Percentiles rank a stretch among this genome's conserved stretches.
These are phyloP conservation scores for Aspergillus tubingensis DNA, from an alignment of 2,329 filamentous ascomycete genomes.

Conservation along the genomic window DNA sequence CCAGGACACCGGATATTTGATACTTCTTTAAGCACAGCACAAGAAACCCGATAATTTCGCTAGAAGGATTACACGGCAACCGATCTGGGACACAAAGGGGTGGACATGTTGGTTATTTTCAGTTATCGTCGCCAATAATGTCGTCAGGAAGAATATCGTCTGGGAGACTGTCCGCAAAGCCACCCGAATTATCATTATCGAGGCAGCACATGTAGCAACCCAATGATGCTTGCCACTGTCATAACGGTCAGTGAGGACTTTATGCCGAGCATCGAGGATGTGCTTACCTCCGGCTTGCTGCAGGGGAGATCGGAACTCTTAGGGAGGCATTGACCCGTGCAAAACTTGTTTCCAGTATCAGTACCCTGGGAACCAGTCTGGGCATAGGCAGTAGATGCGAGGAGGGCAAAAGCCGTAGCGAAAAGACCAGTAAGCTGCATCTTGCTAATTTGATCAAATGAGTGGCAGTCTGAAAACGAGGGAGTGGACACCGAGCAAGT, in stretches of 20 bases:
- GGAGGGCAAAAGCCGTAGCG: background rate
- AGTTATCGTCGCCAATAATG: background rate
- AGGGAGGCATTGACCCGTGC: background rate
- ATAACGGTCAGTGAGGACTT: background rate
- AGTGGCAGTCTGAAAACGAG: background rate
- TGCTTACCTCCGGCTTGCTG: background rate
- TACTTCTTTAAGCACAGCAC: background rate
- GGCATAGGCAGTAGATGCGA: slow-evolving; percentile 1
- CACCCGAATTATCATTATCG: slow-evolving; percentile 8
- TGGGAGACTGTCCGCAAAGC: slow-evolving; percentile 1
- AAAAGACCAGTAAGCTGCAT: slow-evolving; percentile 2
- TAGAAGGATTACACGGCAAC: background rate
- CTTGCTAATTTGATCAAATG: background rate
- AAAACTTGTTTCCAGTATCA: slow-evolving; percentile 1
- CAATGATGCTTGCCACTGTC: background rate
- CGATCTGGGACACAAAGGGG: background rate
- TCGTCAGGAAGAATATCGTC: background rate
- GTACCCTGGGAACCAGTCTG: background rate
- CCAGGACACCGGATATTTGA: background rate
- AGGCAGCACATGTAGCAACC: slow-evolving; percentile 16
- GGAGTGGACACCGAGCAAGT: background rate
- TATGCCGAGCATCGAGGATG: background rate
- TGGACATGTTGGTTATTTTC: background rate
- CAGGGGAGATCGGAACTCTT: background rate
- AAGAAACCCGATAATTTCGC: background rate